phyloP scores from a whole-genome alignment of 1,139 yeast genomes.

The Diutina sp. region DNA sequence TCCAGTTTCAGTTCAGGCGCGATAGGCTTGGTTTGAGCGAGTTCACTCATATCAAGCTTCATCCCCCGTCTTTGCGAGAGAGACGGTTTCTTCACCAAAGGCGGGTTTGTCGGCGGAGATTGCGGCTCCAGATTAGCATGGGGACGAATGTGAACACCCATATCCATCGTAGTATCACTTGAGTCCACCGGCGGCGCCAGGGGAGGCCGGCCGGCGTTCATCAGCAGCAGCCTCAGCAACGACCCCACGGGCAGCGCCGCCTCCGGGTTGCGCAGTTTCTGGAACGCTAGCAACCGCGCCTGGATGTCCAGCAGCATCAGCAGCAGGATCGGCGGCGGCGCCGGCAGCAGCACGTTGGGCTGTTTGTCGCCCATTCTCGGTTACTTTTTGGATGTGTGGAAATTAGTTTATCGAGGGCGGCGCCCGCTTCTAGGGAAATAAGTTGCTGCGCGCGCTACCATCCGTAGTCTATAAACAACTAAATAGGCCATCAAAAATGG shows the following conservation, averaged over 20 bases:
- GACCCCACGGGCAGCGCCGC: background rate
- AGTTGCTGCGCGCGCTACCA: too few species aligned
- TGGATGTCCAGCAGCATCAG: conserved; percentile 33
- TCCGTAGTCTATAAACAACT: too few species aligned
- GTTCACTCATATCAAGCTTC: conserved; percentile 26
- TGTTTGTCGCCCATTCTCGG: background rate
- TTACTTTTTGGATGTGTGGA: too few species aligned
- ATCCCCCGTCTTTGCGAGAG: conserved; percentile 49
- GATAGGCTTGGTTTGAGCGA: conserved; percentile 3
- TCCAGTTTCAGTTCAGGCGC: conserved; percentile 12
- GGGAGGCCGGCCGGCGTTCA: background rate
- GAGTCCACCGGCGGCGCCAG: background rate
- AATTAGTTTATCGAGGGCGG: too few species aligned
- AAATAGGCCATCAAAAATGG: too few species aligned
- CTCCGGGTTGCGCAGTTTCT: conserved; percentile 17
- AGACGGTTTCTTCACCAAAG: conserved; percentile 27
- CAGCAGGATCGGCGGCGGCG: background rate
- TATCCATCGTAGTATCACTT: background rate
- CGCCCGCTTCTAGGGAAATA: too few species aligned
- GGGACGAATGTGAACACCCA: background rate
- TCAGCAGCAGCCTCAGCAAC: conserved; percentile 1
- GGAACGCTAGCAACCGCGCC: conserved; percentile 65
- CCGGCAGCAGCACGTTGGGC: conserved; percentile 1
- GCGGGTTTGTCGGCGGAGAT: background rate
- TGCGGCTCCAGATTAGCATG: too few species aligned